Conservation (phyloP, 352 stramenopile genomes). For the Pythium myriotylum region DNA sequence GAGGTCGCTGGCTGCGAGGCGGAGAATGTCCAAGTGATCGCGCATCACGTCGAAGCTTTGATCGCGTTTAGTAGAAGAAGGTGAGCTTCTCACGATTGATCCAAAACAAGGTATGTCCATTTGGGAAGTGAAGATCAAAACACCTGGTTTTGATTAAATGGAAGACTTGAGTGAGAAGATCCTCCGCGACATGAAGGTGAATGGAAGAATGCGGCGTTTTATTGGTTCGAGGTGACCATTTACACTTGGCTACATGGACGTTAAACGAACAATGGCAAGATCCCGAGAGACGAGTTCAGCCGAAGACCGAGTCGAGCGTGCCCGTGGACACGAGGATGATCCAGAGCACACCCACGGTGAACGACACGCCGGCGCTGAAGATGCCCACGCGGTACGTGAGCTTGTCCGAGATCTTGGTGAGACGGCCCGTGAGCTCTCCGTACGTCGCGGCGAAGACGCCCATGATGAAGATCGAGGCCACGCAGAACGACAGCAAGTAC, state of each 20-base stretch:
- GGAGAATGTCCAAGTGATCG: conserved; percentile 8
- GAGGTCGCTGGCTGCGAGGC: background rate
- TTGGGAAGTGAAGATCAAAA: background rate
- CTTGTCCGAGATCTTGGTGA: conserved; percentile 29
- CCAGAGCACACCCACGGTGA: conserved; percentile 50
- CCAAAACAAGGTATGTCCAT: conserved; percentile 1
- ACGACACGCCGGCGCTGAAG: conserved; percentile 41
- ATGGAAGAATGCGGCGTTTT: background rate
- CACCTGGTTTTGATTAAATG: conserved; percentile 12
- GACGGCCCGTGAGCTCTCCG: conserved; percentile 41
- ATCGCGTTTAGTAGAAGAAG: background rate
- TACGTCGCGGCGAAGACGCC: conserved; percentile 68
- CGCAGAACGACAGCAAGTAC: conserved; percentile 78
- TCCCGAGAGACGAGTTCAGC: conserved; percentile 11
- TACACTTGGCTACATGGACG: background rate
- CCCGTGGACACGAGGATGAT: conserved; percentile 42
- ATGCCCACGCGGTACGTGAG: conserved; percentile 45
- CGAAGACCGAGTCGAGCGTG: conserved; percentile 46
- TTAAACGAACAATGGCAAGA: background rate
- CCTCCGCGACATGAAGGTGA: background rate
- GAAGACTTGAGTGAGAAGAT: background rate
- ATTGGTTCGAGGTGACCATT: background rate
- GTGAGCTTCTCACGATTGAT: background rate
- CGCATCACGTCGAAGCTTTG: conserved; percentile 3
- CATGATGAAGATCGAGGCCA: conserved; percentile 77